A percentile compares a stretch with the other conserved stretches of the same genome.
Conservation (phyloP, 495 filamentous ascomycete species). For the Immersiella caudata region DNA sequence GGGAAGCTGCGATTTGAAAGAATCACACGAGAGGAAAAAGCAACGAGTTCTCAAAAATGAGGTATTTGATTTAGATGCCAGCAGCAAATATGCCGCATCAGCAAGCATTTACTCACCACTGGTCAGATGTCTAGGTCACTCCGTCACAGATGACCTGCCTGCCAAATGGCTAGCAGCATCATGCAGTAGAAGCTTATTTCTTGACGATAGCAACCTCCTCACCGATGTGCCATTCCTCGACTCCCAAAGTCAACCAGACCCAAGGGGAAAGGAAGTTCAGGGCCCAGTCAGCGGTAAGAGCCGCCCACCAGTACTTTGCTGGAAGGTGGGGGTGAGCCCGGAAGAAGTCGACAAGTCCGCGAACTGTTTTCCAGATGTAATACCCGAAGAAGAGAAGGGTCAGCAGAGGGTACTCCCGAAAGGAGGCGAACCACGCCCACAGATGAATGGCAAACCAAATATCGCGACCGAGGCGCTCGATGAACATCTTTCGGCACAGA, state of each 20-base stretch:
- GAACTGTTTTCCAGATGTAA: neutral
- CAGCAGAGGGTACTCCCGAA: neutral
- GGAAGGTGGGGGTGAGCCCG: neutral
- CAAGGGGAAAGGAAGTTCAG: neutral
- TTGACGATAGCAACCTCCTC: neutral
- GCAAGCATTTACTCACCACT: too few species aligned
- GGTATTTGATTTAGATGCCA: too few species aligned
- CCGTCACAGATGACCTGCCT: too few species aligned
- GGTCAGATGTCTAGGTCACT: too few species aligned
- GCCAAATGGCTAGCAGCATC: too few species aligned
- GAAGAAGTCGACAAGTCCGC: neutral
- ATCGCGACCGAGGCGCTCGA: slow-evolving; percentile 6
- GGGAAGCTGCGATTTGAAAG: too few species aligned
- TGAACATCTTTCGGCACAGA: neutral
- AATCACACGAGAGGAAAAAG: too few species aligned
- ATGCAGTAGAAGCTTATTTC: neutral
- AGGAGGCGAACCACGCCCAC: neutral
- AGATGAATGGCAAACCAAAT: neutral
- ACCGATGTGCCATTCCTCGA: slow-evolving; percentile 11
- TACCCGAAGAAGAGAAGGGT: neutral
- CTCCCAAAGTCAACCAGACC: slow-evolving; percentile 14
- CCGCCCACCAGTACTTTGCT: slow-evolving; percentile 14
- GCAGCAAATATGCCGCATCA: too few species aligned
- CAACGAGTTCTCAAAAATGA: too few species aligned
- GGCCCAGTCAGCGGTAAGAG: neutral